Base-by-base conservation (phyloP, 768 basidiomycete species). In the Psilocybe subaeruginosa region DNA sequence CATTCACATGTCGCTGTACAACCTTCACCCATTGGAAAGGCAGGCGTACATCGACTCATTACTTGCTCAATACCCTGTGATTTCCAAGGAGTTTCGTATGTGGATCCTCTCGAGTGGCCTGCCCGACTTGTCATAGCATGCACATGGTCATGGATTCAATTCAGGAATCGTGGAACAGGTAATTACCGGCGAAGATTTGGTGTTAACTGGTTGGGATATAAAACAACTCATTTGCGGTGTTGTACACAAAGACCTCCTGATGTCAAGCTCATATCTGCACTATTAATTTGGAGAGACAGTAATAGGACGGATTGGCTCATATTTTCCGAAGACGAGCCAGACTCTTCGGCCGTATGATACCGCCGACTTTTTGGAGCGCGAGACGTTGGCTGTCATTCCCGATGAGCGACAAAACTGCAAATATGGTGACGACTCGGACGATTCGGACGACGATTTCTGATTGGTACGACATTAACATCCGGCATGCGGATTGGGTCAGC, bases 91-190 rank as follows among this genome's bases (percentile, higher is more conserved):
- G 12, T 63, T 63, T 43, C 43, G 53, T 3, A 47, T 63, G 9
- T 58, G 52, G 56, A 37, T 55, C 3, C 47, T 23, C 23, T 63
- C 3, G 62, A 63, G 50, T 63, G 56, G 62, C 62, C 62, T 2
- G 62, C 23, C 4, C 8, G 19, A 8, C 12, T 30, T 2, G 46
- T 14, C 4, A 33, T 63, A n/a, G n/a, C 39, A 8, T 53, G 51
- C 9, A 49, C 54, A 3, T 63, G 62, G 45, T 57, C 56, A 14
- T 52, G 62, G 7, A 30, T 63, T 3, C 62, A 57, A 5, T 35
- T 52, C 12, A 33, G 14, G 6, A 4, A 46, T 1, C 56, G 54
- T 16, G 8, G 2, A 3, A 23, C 8, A 8, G 12, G 14, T 14
- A 43, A 3, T 11, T 11, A 16, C 8, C 46, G 33, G 4, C 35